These are phyloP conservation scores for Lentinula guzmanii DNA, from an alignment of 768 basidiomycete genomes.

Conservation along the genomic window DNA sequence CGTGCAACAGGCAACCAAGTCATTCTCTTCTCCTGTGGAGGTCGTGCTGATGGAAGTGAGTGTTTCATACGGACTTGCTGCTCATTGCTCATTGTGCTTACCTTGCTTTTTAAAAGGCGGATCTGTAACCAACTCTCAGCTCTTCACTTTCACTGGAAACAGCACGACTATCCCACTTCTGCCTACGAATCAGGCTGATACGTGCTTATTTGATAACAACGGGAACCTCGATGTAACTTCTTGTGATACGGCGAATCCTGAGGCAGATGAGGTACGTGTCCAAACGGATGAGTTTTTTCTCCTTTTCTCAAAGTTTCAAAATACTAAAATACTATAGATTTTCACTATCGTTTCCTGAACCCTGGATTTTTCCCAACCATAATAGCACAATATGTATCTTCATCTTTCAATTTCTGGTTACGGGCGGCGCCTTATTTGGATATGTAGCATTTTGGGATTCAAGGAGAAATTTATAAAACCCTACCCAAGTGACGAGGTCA, in stretches of 20 bases:
- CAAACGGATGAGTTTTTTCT: not conserved
- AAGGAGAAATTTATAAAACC: too few species aligned
- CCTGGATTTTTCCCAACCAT: not conserved
- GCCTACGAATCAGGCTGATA: slow-evolving; percentile 6
- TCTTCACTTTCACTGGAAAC: slow-evolving; percentile 12
- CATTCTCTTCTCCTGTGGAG: slow-evolving; percentile 19
- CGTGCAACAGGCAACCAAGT: slow-evolving; percentile 16
- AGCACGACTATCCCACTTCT: slow-evolving; percentile 8
- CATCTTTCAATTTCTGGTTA: not conserved
- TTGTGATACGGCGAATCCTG: slow-evolving; percentile 4
- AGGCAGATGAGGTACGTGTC: not conserved
- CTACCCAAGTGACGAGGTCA: too few species aligned
- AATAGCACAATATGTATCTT: not conserved
- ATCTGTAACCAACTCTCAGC: slow-evolving; percentile 16
- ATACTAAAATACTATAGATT: not conserved
- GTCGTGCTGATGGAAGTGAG: slow-evolving; percentile 17
- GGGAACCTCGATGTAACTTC: slow-evolving; percentile 1
- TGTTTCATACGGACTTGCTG: slow-evolving; percentile 10
- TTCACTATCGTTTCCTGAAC: slow-evolving; percentile 1
- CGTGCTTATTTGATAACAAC: slow-evolving; percentile 7
- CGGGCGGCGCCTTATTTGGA: not conserved
- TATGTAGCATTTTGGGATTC: not conserved
- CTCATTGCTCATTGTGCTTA: slow-evolving; percentile 1
- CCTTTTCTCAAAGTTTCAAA: not conserved
- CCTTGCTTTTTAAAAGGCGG: slow-evolving; percentile 1